Conservation (phyloP, 148 eudicot species). For the Chenopodium quinoa region DNA sequence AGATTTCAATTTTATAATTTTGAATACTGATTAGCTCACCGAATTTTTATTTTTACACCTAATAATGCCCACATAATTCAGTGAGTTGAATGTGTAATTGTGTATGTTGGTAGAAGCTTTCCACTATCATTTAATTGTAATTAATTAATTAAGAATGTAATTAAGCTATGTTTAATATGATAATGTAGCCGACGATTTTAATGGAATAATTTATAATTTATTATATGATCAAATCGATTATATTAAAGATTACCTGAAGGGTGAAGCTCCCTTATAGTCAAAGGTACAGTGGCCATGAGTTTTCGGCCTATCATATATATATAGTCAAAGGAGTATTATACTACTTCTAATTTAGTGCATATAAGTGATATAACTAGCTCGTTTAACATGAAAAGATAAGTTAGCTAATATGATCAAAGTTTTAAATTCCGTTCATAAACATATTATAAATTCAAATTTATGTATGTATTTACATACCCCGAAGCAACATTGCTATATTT, state of each 20-base stretch:
- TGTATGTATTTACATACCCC: too few species aligned
- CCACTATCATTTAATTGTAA: too few species aligned
- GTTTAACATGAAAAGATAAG: too few species aligned
- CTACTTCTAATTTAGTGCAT: too few species aligned
- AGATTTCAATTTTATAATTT: neutral
- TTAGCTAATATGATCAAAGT: too few species aligned
- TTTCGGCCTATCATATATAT: neutral
- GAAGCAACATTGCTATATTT: too few species aligned
- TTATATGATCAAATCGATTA: too few species aligned
- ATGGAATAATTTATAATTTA: too few species aligned
- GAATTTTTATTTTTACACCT: neutral
- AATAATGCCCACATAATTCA: neutral
- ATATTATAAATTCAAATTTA: too few species aligned
- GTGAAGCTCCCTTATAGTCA: neutral
- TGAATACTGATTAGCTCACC: neutral
- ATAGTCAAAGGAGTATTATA: neutral
- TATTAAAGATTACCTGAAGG: neutral
- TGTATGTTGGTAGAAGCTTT: neutral
- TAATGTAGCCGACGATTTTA: neutral
- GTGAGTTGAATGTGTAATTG: neutral
- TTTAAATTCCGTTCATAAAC: too few species aligned
- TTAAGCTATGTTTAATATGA: neutral
- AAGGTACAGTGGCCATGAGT: neutral
- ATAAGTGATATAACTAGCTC: neutral
- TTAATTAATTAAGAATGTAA: neutral